phyloP scores from a whole-genome alignment of 1,139 yeast species.

The Candida pseudocylindracea region DNA sequence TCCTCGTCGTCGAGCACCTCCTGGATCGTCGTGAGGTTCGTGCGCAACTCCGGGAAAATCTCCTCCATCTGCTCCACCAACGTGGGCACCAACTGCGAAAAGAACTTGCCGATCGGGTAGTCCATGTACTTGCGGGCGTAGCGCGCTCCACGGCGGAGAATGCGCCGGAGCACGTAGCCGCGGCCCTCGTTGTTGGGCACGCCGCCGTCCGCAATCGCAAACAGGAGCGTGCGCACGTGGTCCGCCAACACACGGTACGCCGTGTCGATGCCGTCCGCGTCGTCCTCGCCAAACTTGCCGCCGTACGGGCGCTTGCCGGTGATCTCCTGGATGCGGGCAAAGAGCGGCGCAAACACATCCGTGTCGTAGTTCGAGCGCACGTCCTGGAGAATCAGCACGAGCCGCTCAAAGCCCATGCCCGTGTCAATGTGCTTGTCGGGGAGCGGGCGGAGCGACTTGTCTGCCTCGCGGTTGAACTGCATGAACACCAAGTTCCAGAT shows the following conservation, averaged over 20 bases:
- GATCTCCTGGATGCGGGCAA: slow-evolving; percentile 67
- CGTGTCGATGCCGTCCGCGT: slow-evolving; percentile 84
- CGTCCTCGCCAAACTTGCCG: slow-evolving; percentile 87
- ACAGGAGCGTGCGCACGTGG: slow-evolving; percentile 89
- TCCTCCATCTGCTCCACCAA: slow-evolving; percentile 73
- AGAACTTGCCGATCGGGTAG: slow-evolving; percentile 86
- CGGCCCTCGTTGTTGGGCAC: slow-evolving; percentile 98
- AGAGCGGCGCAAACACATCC: slow-evolving; percentile 83
- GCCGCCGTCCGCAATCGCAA: slow-evolving; percentile 96
- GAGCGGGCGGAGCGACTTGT: slow-evolving; percentile 54
- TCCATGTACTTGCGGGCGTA: slow-evolving; percentile 91
- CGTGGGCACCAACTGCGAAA: slow-evolving; percentile 81
- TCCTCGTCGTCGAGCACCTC: slow-evolving; percentile 95
- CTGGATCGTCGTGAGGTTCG: slow-evolving; percentile 51
- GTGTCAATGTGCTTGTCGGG: slow-evolving; percentile 95
- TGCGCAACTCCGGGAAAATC: slow-evolving; percentile 75
- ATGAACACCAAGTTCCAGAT: slow-evolving; percentile 96
- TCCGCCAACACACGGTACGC: slow-evolving; percentile 97
- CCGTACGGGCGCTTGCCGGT: slow-evolving; percentile 82
- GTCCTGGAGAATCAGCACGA: slow-evolving; percentile 83
- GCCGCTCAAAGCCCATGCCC: slow-evolving; percentile 96
- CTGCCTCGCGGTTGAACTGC: slow-evolving; percentile 87
- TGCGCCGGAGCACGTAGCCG: slow-evolving; percentile 93
- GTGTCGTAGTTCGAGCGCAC: slow-evolving; percentile 89
- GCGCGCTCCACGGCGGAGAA: slow-evolving; percentile 93